Evolutionary conservation across 2,329 filamentous ascomycete genomes (phyloP).

Genomic region (Colletotrichum orchidophilum): DNA sequence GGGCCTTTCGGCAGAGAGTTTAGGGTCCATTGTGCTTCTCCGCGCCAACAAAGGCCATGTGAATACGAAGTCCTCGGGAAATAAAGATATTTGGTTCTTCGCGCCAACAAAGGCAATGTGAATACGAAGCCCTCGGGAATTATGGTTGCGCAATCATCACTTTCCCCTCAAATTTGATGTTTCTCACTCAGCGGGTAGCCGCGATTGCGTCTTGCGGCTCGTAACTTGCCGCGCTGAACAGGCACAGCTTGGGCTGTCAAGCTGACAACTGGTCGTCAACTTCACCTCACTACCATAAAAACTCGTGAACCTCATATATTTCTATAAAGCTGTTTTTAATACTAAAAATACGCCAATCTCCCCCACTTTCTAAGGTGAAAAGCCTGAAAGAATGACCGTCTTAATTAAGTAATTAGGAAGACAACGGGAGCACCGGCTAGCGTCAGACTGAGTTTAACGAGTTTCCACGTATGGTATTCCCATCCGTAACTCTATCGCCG

Average conservation of each 20-base stretch:
- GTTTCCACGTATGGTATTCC: too few relatives aligned
- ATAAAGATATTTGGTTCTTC: too few relatives aligned
- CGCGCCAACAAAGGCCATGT: not conserved
- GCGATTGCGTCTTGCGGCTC: not conserved
- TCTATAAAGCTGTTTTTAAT: too few relatives aligned
- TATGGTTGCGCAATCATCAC: not conserved
- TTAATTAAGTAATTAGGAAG: too few relatives aligned
- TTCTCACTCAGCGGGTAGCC: not conserved
- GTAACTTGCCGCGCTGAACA: constrained; percentile 6
- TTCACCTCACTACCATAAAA: not conserved
- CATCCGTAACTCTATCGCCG: not conserved
- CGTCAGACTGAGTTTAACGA: too few relatives aligned
- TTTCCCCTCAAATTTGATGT: not conserved
- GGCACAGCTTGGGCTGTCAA: constrained; percentile 14
- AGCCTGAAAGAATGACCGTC: too few relatives aligned
- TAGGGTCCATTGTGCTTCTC: not conserved
- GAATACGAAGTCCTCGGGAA: not conserved
- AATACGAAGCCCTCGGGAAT: not conserved
- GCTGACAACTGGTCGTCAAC: not conserved
- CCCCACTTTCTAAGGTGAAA: too few relatives aligned
- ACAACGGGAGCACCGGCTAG: too few relatives aligned
- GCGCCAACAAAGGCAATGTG: not conserved
- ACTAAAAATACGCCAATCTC: too few relatives aligned
- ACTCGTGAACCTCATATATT: too few relatives aligned
- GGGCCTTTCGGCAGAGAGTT: not conserved